These are phyloP conservation scores for Cercospora janseana DNA, from an alignment of 2,329 filamentous ascomycete genomes.

Conservation along the genomic window DNA sequence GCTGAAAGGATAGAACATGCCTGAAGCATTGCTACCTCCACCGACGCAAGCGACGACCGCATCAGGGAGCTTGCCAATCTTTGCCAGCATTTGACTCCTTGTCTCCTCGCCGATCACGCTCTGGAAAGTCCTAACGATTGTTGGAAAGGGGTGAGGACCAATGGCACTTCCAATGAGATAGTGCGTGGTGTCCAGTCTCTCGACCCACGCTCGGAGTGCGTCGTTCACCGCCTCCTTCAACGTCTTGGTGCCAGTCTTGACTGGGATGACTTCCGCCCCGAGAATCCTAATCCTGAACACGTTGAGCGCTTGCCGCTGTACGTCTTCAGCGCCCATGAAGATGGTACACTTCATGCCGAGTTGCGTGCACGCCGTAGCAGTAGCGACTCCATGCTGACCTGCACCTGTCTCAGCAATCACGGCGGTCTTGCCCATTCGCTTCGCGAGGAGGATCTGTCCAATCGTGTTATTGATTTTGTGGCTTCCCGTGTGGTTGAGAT, in stretches of 20 bases:
- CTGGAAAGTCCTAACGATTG: conserved; percentile 96
- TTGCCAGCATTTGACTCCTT: conserved; percentile 81
- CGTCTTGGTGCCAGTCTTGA: conserved; percentile 78
- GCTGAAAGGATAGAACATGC: conserved; percentile 98
- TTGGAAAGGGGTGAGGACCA: conserved; percentile 95
- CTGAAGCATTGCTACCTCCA: conserved; percentile 88
- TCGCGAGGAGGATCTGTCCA: conserved; percentile 84
- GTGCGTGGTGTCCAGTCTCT: conserved; percentile 87
- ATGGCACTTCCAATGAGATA: conserved; percentile 98
- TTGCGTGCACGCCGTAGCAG: conserved; percentile 94
- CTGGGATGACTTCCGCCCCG: conserved; percentile 86
- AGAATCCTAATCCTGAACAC: conserved; percentile 98
- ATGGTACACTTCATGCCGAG: conserved; percentile 98
- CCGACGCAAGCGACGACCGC: conserved; percentile 96
- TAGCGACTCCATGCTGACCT: conserved; percentile 96
- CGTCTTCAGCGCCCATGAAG: conserved; percentile 98
- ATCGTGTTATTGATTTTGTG: conserved; percentile 99
- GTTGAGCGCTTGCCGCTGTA: conserved; percentile 91
- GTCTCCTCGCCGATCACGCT: conserved; percentile 94
- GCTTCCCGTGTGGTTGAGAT: conserved; percentile 94
- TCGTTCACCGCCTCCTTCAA: conserved; percentile 77
- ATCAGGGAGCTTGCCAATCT: conserved; percentile 85
- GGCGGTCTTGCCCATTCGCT: conserved; percentile 84
- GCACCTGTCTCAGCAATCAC: conserved; percentile 98
- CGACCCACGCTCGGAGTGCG: conserved; percentile 90